Base-by-base conservation (phyloP, 2,329 filamentous ascomycete genomes). In the Ophiostoma triangulosporum region DNA sequence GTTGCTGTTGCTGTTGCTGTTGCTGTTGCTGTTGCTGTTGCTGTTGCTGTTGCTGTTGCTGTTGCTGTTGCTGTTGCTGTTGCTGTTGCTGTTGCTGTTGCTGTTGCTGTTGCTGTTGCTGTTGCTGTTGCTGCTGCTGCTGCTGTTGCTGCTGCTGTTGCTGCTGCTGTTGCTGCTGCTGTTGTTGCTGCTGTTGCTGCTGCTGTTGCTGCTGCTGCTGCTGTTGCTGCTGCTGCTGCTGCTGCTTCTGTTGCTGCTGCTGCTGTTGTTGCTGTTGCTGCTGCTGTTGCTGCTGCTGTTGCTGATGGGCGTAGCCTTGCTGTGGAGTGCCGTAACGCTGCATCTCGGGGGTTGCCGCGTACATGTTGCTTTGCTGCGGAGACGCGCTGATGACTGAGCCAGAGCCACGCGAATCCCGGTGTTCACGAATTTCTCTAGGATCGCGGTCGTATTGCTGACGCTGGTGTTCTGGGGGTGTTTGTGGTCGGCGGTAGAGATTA, bases 391-490 rank as follows among this genome's bases (percentile, higher is more conserved):
- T 45, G 4, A 75, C 75, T 14, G 77, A 78, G 4, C 69, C 71
- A 15, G 70, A 71, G 3, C 69, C 69, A 61, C 75, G 68, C 11
- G 51, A 17, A 24, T 48, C 78, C 3, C 70, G 70, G n/a, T 69
- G 70, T 3, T 69, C 69, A 61, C 75, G 68, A 11, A 52, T 40
- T 57, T 72, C 64, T 11, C 60, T 56, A 58, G 49, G 33, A 11
- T 67, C 64, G 59, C 70, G 61, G 53, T 62, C 48, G 54, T 80
- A 72, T 68, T 80, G 78, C 53, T 70, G 69, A 61, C 78, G 74
- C 48, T 75, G 71, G 57, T 82, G 80, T 45, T 88, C 84, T n/a
- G 85, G 53, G 5, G 58, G 85, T 0, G 84, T 88, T 55, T 86
- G 81, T 2, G 84, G 84, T 56, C 84, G 74, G 57, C 83, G 75